phyloP scores from a whole-genome alignment of 2,329 filamentous ascomycete genomes.

The Ophiostoma novo-ulmi region DNA sequence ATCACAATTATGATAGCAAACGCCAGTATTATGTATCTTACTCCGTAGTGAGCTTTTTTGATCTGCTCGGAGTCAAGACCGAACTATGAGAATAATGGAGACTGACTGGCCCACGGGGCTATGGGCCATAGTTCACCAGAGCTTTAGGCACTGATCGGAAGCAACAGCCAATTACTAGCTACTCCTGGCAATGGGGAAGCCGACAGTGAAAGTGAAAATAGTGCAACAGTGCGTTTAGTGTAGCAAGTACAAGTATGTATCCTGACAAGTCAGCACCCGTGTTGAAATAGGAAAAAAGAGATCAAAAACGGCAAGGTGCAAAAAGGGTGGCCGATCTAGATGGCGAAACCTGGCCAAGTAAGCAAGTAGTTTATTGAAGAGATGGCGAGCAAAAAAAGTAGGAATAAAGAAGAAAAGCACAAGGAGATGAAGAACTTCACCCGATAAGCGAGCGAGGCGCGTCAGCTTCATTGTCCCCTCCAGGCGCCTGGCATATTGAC shows the following conservation, averaged over 20 bases:
- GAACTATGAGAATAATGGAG: background rate
- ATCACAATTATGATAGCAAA: background rate
- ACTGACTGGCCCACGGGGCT: background rate
- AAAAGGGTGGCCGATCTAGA: background rate
- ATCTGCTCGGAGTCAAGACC: background rate
- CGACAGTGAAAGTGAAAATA: background rate
- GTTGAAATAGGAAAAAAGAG: background rate
- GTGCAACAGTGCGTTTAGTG: background rate
- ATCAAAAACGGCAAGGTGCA: slow-evolving; percentile 5
- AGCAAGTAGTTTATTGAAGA: background rate
- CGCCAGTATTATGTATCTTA: too few species aligned
- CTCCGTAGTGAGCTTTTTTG: background rate
- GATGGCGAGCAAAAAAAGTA: background rate
- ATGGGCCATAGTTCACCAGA: background rate
- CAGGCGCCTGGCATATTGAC: background rate
- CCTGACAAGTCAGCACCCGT: background rate
- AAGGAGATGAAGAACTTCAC: background rate
- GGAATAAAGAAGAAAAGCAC: background rate
- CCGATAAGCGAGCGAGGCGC: slow-evolving; percentile 8
- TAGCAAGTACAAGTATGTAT: background rate
- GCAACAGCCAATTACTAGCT: background rate
- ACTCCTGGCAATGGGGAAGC: background rate
- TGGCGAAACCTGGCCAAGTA: slow-evolving; percentile 5
- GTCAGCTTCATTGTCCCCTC: background rate
- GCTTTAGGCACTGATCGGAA: background rate